Conservation (phyloP, 371 early-diverging fungal genomes). For the Apophysomyces ossiformis region DNA sequence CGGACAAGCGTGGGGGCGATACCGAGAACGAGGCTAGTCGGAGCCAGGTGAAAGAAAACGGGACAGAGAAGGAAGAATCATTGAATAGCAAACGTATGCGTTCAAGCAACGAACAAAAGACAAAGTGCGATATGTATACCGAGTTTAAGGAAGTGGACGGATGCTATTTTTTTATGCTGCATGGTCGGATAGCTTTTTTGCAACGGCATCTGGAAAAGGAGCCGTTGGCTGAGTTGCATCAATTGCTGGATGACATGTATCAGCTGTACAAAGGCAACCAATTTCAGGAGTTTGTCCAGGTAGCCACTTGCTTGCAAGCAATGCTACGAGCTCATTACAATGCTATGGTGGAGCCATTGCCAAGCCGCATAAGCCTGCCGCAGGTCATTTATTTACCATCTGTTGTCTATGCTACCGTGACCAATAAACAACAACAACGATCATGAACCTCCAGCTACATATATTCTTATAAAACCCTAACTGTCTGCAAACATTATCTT, state of each 20-base stretch:
- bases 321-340: constrained; percentile 1
- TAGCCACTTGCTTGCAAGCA: not conserved
- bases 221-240: not conserved
- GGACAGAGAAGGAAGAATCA: not conserved
- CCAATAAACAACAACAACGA: not conserved
- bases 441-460: not conserved
- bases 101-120: not conserved
- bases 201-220: not conserved
- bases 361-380: not conserved
- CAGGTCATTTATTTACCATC: not conserved
- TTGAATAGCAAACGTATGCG: not conserved
- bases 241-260: not conserved
- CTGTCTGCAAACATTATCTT: too few relatives aligned
- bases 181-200: not conserved
- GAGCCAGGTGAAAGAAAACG: not conserved
- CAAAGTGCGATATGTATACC: not conserved
- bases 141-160: constrained; percentile 1
- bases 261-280: not conserved
- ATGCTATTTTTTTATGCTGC: not conserved
- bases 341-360: not conserved
- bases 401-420: not conserved
- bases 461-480: too few relatives aligned
- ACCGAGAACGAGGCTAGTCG: not conserved
- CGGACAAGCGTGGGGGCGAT: not conserved
- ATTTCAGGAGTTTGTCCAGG: not conserved